Evolutionary conservation across 352 stramenopile genomes (phyloP), one percentile per base, ranked within the genome.

Genomic region (Phytophthora citrophthora): DNA sequence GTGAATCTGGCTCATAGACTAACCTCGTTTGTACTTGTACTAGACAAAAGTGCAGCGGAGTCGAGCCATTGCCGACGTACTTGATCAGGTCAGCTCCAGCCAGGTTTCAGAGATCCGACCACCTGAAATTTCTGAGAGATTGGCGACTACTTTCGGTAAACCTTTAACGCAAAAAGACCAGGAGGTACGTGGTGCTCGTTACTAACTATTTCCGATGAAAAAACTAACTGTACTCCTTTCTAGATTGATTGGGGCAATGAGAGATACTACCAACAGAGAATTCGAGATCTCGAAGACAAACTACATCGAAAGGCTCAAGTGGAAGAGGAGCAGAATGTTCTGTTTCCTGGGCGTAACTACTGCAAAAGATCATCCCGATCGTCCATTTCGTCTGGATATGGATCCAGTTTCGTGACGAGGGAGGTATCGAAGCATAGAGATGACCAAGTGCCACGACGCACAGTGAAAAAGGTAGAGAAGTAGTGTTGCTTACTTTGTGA

Each of bases 271-370:
- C 50, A 71, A 44, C 29, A 57, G 0, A 56, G 61, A 16, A 70
- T 76, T 18, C 53, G 51, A 52, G 57, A 70, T n/a, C 52, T 80
- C 6, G 64, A 80, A 69, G 49, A 70, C 15, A 60, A 54, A 8
- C 18, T 80, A 7, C 59, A 75, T 20, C 60, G 46, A 45, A 70
- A 56, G 44, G 12, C 52, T 16, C 69, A 79, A 49, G 40, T 48
- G 52, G 63, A 65, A 44, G 65, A 83, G 46, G 71, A 79, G 31
- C 68, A 70, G 3, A 66, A 27, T 41, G 40, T 55, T 44, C 45
- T 74, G 18, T 72, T 78, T 41, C 52, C 58, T 31, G 52, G 58
- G 34, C 41, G 49, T 16, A 40, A n/a, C 12, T 44, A 46, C 34
- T 59, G 47, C 8, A 54, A 56, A 15, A 13, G 40, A 4, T 60